Percentiles rank a stretch among this genome's conserved stretches.
Evolutionary conservation across 2,329 filamentous ascomycete species (phyloP).

Genomic region (Aspergillus carbonarius): DNA sequence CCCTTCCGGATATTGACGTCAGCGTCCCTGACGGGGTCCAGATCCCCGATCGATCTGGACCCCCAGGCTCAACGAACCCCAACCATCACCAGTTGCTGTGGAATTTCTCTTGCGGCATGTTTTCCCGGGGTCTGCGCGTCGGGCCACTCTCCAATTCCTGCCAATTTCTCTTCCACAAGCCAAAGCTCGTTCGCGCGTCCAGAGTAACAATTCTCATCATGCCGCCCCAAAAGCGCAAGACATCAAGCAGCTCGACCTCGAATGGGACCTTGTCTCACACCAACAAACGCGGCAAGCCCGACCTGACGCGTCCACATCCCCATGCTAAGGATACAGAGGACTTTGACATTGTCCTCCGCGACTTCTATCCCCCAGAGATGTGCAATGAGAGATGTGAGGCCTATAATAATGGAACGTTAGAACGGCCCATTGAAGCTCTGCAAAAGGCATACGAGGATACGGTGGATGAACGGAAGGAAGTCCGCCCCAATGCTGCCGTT

Average conservation of each 20-base stretch:
- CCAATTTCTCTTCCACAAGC: not conserved
- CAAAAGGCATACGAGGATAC: constrained; percentile 63
- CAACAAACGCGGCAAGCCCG: constrained; percentile 19
- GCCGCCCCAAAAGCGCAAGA: constrained; percentile 28
- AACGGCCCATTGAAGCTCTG: constrained; percentile 71
- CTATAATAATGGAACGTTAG: constrained; percentile 69
- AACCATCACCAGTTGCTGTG: not conserved
- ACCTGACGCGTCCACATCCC: constrained; percentile 28
- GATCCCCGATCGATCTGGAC: constrained; percentile 5
- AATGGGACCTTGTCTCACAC: constrained; percentile 8
- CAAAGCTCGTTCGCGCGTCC: not conserved
- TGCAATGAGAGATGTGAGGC: constrained; percentile 72
- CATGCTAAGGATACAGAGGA: constrained; percentile 44
- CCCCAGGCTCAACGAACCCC: not conserved
- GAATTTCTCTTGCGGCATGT: not conserved
- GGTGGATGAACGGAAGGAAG: constrained; percentile 49
- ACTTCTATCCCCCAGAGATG: constrained; percentile 86
- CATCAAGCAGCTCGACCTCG: constrained; percentile 9
- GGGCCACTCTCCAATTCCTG: not conserved
- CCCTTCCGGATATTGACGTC: constrained; percentile 1
- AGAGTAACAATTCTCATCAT: constrained; percentile 10
- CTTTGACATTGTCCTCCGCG: constrained; percentile 65
- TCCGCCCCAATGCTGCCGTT: constrained; percentile 61
- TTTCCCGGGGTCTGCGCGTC: not conserved
- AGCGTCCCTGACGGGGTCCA: not conserved